Conservation (phyloP, 768 basidiomycete genomes). For the Exidia glandulosa region DNA sequence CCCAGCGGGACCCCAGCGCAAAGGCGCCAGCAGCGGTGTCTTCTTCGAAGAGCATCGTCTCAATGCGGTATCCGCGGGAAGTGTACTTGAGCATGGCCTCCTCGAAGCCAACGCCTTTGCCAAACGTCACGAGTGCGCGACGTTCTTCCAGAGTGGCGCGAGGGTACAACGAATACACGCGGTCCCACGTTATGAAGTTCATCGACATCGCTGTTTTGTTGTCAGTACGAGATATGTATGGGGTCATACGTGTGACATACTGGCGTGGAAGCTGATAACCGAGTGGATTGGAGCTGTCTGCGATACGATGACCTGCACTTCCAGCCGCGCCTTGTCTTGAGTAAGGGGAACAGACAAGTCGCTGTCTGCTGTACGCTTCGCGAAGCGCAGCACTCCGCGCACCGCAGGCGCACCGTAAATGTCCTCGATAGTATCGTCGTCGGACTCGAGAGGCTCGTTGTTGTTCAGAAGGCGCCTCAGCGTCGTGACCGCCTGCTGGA, state of each 20-base stretch:
- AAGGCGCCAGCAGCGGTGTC: too few relatives aligned
- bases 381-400: slow-evolving; percentile 23
- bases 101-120: too few relatives aligned
- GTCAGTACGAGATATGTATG: background rate
- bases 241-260: slow-evolving; percentile 20
- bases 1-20: background rate
- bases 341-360: too few relatives aligned
- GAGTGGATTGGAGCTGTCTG: slow-evolving; percentile 20
- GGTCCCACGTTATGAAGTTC: slow-evolving; percentile 32
- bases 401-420: slow-evolving; percentile 18
- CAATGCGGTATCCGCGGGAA: slow-evolving; percentile 27
- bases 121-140: slow-evolving; percentile 12
- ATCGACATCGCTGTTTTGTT: slow-evolving; percentile 20
- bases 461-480: too few relatives aligned
- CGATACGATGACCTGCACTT: slow-evolving; percentile 32
- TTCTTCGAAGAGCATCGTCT: too few relatives aligned
- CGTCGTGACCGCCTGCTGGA: too few relatives aligned
- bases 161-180: slow-evolving; percentile 33
- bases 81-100: slow-evolving; percentile 22
- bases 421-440: too few relatives aligned
- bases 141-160: slow-evolving; percentile 27
- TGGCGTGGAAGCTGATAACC: slow-evolving; percentile 38
- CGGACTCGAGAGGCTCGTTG: background rate
- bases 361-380: too few relatives aligned
- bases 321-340: background rate